Evolutionary conservation across 2,329 filamentous ascomycete genomes (phyloP), one percentile per base, ranked within the genome.

Genomic region (Elsinoe ampelina): DNA sequence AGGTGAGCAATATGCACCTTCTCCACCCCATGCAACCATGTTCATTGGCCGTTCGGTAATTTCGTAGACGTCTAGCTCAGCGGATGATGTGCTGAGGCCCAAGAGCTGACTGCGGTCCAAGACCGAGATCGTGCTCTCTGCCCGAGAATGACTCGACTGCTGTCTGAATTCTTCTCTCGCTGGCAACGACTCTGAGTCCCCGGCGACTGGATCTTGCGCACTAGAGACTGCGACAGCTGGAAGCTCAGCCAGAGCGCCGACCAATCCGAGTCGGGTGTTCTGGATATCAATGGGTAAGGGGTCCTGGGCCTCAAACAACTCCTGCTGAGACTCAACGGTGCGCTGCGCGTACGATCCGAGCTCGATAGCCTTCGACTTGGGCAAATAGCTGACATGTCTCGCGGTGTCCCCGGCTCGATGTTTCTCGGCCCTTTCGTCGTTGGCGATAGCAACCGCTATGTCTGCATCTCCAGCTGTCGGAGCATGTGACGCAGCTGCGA

Each of bases 21-120:
- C 41, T 34, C 20, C 17, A 17, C 42, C 19, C 38, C 32, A 36
- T n/a, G 54, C 39, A 2, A 38, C 32, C 41, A 56, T 17, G 19
- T 30, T 48, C 54, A 56, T 56, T 20, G 54, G 54, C 36, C 54
- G 39, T 56, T 56, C 54, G 10, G 42, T 48, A 13, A 56, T 10
- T 17, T 56, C 54, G 38, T 45, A 56, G 10, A 45, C 32, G 30
- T 56, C 54, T 1, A 56, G 54, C 43, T 48, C 42, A 3, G 19
- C n/a, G 3, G 54, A 48, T 13, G 54, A 34, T 12, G 26, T 30
- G 30, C 39, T 39, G 2, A 56, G n/a, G 10, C 42, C 54, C 15
- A 56, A 10, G 38, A 56, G 54, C 32, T 56, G 41, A 13, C 47
- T 42, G 5, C 30, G 20, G 19, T 38, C 41, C 22, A 56, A 11